These are phyloP conservation scores for Penicillium sp. DNA, from an alignment of 2,329 filamentous ascomycete genomes.

Conservation along the genomic window DNA sequence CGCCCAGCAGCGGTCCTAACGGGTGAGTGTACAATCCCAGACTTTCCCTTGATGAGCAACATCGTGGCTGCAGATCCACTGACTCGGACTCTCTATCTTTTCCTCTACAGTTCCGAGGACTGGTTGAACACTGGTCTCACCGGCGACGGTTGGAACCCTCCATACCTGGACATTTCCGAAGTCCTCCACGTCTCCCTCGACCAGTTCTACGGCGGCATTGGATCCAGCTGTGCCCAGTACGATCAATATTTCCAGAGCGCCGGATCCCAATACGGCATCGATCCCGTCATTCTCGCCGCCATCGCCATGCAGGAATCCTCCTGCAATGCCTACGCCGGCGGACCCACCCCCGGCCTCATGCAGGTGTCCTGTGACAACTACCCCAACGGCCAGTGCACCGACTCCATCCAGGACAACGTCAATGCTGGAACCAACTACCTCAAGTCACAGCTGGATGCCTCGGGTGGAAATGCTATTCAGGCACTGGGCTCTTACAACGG, in stretches of 20 bases:
- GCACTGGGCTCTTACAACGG: constrained; percentile 35
- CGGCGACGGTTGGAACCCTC: constrained; percentile 29
- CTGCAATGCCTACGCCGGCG: constrained; percentile 32
- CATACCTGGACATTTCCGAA: constrained; percentile 22
- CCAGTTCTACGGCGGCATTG: constrained; percentile 14
- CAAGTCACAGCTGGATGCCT: constrained; percentile 16
- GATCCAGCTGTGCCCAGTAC: constrained; percentile 23
- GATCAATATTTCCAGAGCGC: constrained; percentile 30
- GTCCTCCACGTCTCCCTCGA: constrained; percentile 14
- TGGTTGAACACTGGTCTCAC: constrained; percentile 13
- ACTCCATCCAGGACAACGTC: constrained; percentile 31
- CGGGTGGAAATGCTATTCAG: constrained; percentile 26
- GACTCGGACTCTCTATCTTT: not conserved
- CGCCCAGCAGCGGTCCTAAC: constrained; percentile 8
- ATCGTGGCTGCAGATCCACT: not conserved
- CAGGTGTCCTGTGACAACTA: constrained; percentile 34
- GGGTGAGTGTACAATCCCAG: not conserved
- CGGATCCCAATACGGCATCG: constrained; percentile 27
- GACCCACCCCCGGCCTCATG: constrained; percentile 33
- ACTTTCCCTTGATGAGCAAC: not conserved
- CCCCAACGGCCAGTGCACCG: constrained; percentile 30
- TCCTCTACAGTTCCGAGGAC: constrained; percentile 9
- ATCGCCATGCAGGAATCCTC: constrained; percentile 36
- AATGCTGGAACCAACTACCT: constrained; percentile 32
- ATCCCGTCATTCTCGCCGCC: constrained; percentile 32